Evolutionary conservation across 73 alveolate species (phyloP).

Genomic region (Tetrahymena thermophila): DNA sequence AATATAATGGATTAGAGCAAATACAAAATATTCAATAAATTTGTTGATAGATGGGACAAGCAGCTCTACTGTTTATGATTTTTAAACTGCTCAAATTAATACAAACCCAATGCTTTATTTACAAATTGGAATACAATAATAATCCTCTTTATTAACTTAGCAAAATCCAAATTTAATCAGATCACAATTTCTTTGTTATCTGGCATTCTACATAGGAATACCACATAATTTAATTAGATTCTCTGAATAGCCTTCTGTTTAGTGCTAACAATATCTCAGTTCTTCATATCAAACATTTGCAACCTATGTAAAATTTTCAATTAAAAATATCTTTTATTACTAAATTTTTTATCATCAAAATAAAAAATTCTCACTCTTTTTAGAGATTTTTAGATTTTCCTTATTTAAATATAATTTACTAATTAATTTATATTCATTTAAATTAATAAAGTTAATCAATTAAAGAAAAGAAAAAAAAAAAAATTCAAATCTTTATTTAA

Average conservation of each 20-base stretch:
- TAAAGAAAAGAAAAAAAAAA: no score
- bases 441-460: no score
- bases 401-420: no score
- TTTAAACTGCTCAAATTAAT: neutral
- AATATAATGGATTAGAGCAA: neutral
- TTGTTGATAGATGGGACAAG: neutral
- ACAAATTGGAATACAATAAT: neutral
- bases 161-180: neutral
- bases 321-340: no score
- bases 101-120: neutral
- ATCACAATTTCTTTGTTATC: neutral
- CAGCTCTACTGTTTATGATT: neutral
- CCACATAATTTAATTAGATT: neutral
- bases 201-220: neutral
- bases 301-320: neutral
- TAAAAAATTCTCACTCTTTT: no score
- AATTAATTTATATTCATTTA: no score
- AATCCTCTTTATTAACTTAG: neutral
- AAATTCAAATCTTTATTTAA: no score
- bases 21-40: neutral
- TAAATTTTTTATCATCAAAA: no score
- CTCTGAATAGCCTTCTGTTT: neutral
- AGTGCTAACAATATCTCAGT: neutral
- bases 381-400: no score
- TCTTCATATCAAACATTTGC: neutral